phyloP scores from a whole-genome alignment of 2,329 filamentous ascomycete genomes.

The Colletotrichum australisinense region DNA sequence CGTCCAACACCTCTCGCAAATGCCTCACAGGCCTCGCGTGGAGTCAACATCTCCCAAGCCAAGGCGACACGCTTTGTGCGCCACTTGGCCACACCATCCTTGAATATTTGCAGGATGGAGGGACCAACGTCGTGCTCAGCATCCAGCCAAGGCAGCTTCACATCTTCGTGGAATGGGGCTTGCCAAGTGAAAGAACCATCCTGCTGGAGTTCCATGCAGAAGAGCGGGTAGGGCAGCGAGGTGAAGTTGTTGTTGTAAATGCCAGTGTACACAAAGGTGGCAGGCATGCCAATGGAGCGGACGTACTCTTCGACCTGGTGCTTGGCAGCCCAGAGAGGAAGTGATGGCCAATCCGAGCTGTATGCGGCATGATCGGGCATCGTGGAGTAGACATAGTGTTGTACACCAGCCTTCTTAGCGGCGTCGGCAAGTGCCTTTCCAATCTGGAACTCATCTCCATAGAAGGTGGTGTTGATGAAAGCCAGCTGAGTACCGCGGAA shows the following conservation, averaged over 20 bases:
- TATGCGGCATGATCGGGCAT: constrained; percentile 95
- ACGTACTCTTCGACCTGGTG: constrained; percentile 94
- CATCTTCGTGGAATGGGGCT: constrained; percentile 91
- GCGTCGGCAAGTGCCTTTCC: constrained; percentile 90
- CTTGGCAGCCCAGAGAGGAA: constrained; percentile 93
- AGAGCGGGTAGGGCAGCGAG: constrained; percentile 89
- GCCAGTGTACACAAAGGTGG: constrained; percentile 94
- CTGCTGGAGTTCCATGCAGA: constrained; percentile 89
- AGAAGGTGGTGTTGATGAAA: constrained; percentile 98
- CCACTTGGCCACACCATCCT: constrained; percentile 90
- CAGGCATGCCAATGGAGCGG: constrained; percentile 81
- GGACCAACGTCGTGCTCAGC: constrained; percentile 96
- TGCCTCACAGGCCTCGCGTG: constrained; percentile 81
- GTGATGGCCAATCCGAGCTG: constrained; percentile 79
- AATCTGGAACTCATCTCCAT: constrained; percentile 92
- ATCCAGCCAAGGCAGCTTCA: constrained; percentile 93
- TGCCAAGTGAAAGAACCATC: constrained; percentile 94
- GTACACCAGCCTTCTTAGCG: constrained; percentile 84
- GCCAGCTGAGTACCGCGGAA: constrained; percentile 89
- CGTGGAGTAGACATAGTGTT: constrained; percentile 95
- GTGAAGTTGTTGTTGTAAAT: constrained; percentile 99
- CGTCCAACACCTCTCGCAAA: constrained; percentile 84
- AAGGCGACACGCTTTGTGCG: constrained; percentile 82
- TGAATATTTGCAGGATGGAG: constrained; percentile 92
- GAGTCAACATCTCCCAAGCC: constrained; percentile 90